phyloP scores from a whole-genome alignment of 2,329 filamentous ascomycete species.

The Fusarium dimerum region DNA sequence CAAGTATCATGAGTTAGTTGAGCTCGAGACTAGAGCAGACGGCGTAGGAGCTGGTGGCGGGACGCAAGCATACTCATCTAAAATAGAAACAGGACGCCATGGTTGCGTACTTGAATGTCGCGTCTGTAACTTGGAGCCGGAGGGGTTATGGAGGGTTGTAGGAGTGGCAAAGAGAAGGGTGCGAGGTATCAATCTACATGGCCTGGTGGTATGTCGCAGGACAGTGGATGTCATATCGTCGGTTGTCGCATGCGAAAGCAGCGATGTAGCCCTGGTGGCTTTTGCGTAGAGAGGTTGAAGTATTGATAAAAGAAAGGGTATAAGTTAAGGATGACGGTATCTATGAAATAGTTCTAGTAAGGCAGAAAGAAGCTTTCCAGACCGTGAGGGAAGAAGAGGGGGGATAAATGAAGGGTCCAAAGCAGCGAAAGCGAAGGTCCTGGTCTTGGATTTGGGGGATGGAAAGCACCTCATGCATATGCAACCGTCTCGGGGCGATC shows the following conservation, averaged over 20 bases:
- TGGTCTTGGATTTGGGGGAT: not conserved
- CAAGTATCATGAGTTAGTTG: slow-evolving; percentile 20
- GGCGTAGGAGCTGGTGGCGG: slow-evolving; percentile 1
- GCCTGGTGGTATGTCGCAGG: slow-evolving; percentile 45
- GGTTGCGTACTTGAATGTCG: slow-evolving; percentile 36
- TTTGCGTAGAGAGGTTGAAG: not conserved
- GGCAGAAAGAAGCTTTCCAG: not conserved
- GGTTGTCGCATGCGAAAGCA: slow-evolving; percentile 37
- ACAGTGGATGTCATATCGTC: slow-evolving; percentile 47
- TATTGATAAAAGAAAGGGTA: not conserved
- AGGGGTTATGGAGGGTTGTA: not conserved
- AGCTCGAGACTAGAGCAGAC: slow-evolving; percentile 3
- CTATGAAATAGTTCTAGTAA: too few relatives aligned
- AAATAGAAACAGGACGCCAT: slow-evolving; percentile 64
- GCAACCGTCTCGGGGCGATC: not conserved
- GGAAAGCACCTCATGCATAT: not conserved
- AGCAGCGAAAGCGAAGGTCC: not conserved
- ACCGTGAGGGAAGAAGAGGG: not conserved
- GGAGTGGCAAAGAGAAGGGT: slow-evolving; percentile 12
- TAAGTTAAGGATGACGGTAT: too few relatives aligned
- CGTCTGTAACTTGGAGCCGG: slow-evolving; percentile 13
- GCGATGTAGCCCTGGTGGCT: slow-evolving; percentile 7
- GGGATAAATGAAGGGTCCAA: not conserved
- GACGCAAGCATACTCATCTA: slow-evolving; percentile 58
- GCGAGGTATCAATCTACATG: slow-evolving; percentile 36